Base-by-base conservation (phyloP, 768 basidiomycete species). In the Rhodotorula sphaerocarpa region DNA sequence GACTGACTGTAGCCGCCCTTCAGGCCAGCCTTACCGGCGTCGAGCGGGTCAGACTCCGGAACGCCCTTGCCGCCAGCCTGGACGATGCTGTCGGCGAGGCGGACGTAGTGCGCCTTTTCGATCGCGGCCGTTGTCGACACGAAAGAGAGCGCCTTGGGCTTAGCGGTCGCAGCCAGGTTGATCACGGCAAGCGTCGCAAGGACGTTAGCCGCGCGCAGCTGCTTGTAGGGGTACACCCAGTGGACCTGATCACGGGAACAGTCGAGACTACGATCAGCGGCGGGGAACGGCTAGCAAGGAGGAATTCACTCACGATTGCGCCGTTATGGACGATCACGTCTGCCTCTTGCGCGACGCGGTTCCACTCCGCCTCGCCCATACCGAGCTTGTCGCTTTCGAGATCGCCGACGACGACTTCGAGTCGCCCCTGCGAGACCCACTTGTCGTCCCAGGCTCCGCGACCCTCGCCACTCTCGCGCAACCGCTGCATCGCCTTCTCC, bases 171-270 rank as follows among this genome's bases (percentile, higher is more conserved):
- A 18, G 75, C 73, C 31, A 99, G 81, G 39, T 87, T 81, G 46
- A 95, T 79, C 10, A 85, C 84, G 3, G 87, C 86, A 59, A 99
- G 73, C 10, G 95, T 99, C 0, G 87, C 86, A 16, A 92, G 72
- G n/a, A 97, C 95, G 75, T 99, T 99, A 20, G 92, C 82, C 0
- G 85, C 80, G 11, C 92, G 87, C 16, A 99, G 80, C 74, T 85
- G 90, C 74, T 92, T 86, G 76, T 99, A 99, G 0, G 91, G 90
- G 75, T 95, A 99, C 5, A 99, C 89, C 95, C 95, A 99, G 73
- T 99, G 95, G 20, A 97, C 90, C 89, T 90, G 72, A 30, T 21
- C 7, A 3, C 0, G 7, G 14, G 23, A 6, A 30, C 39, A 1
- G 7, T 20, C 5, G 10, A 4, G 46, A 39, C 36, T 16, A 39